phyloP scores from a whole-genome alignment of 345 rosid genomes.

The Clausena lansium region DNA sequence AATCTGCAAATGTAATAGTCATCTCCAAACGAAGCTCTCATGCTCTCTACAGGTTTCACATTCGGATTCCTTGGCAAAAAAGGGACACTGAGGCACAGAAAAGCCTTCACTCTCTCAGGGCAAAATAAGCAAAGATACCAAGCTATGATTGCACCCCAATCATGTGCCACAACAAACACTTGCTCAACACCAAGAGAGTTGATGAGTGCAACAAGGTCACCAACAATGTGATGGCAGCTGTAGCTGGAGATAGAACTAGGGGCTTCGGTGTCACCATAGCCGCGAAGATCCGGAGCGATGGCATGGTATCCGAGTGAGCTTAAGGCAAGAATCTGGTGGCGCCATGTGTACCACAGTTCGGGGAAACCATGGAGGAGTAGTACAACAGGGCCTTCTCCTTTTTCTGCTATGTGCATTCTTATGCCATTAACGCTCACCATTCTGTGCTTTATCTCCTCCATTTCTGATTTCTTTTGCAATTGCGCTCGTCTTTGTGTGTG shows the following conservation, averaged over 20 bases:
- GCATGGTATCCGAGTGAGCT: slow-evolving; percentile 60
- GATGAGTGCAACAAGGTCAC: slow-evolving; percentile 57
- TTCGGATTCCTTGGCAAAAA: slow-evolving; percentile 61
- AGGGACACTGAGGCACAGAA: slow-evolving; percentile 61
- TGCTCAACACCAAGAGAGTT: slow-evolving; percentile 53
- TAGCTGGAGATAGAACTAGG: slow-evolving; percentile 48
- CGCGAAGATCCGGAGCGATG: slow-evolving; percentile 81
- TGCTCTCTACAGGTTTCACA: slow-evolving; percentile 48
- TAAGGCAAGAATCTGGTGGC: slow-evolving; percentile 65
- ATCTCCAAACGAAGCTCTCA: slow-evolving; percentile 62
- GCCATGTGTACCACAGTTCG: slow-evolving; percentile 85
- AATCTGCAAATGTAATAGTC: slow-evolving; percentile 87
- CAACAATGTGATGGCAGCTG: slow-evolving; percentile 54
- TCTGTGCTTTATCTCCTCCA: slow-evolving; percentile 59
- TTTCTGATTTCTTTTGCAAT: slow-evolving; percentile 4
- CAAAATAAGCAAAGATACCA: slow-evolving; percentile 74
- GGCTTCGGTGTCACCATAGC: slow-evolving; percentile 66
- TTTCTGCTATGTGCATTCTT: slow-evolving; percentile 72
- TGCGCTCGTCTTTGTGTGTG: background rate
- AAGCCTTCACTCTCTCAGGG: slow-evolving; percentile 68
- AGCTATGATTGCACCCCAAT: slow-evolving; percentile 76
- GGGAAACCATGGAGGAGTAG: slow-evolving; percentile 88
- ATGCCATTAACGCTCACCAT: slow-evolving; percentile 62
- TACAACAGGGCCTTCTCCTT: slow-evolving; percentile 52
- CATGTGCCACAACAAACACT: slow-evolving; percentile 72